Evolutionary conservation across 768 basidiomycete genomes (phyloP).

Genomic region (Mycena venus): DNA sequence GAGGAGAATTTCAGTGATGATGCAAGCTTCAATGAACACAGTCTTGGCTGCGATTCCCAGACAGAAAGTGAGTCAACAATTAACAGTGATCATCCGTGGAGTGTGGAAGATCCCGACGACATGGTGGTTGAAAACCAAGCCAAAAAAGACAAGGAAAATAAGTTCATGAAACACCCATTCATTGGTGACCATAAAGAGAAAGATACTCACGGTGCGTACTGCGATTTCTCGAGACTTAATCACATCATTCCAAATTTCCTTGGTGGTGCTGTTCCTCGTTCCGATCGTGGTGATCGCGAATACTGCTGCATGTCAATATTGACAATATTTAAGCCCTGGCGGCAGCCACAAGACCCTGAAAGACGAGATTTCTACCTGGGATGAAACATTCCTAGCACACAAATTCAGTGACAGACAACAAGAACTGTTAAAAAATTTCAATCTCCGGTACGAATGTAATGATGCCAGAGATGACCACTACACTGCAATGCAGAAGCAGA

Average conservation of each 20-base stretch:
- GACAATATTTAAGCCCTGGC: constrained; percentile 52
- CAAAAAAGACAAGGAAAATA: too few relatives aligned
- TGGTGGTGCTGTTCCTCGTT: constrained; percentile 43
- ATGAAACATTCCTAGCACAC: constrained; percentile 35
- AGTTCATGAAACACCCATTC: too few relatives aligned
- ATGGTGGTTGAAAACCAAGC: too few relatives aligned
- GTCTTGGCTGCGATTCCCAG: too few relatives aligned
- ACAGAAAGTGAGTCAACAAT: too few relatives aligned
- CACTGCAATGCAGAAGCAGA: constrained; percentile 30
- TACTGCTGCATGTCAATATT: constrained; percentile 47
- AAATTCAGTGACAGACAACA: constrained; percentile 21
- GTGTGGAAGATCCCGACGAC: too few relatives aligned
- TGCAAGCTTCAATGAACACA: too few relatives aligned
- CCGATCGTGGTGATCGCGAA: constrained; percentile 47
- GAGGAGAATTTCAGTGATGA: too few relatives aligned
- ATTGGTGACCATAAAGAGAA: background rate
- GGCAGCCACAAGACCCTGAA: constrained; percentile 45
- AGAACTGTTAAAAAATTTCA: constrained; percentile 39
- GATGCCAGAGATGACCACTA: constrained; percentile 43
- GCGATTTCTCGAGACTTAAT: background rate
- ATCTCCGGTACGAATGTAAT: too few relatives aligned
- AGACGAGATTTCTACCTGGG: constrained; percentile 30
- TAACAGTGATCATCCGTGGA: too few relatives aligned
- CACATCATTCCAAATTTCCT: constrained; percentile 43
- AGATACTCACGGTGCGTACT: background rate